Evolutionary conservation across 1,284 basidiomycete genomes (phyloP), one percentile per base, ranked within the genome.

Genomic region (Boletellus deceptivus): DNA sequence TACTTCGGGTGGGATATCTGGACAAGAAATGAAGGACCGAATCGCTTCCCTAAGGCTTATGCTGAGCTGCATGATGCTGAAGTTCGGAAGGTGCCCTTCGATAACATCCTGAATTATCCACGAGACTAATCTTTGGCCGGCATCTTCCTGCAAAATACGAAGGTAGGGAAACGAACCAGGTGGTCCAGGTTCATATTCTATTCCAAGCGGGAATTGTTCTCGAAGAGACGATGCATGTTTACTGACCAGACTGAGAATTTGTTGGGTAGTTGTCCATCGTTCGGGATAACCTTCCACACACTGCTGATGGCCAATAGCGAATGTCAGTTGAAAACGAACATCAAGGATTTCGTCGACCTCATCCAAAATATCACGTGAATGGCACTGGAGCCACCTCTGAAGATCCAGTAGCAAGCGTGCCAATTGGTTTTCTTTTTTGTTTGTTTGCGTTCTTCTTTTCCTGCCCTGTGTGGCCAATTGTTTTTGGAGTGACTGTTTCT

Each of bases 271-370:
- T 2, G 16, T 27, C 25, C 40, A 41, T 17, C 40, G 40, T 7
- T 27, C 40, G 8, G 40, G 16, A 36, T 69, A 68, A 25, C 70
- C 70, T 31, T 80, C 73, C n/a, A 79, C 50, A 3, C 70, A 59
- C 25, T 50, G 56, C 45, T 76, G 75, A 5, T 59, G 43, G 13
- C 75, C 76, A 4, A 74, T 60, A 0, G 78, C 74, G 48, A 81
- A 81, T 0, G 80, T 64, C 6, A 82, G 60, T 40, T 80, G 78
- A 45, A 75, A 81, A 0, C 70, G 68, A 34, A 75, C 71, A 41
- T 73, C 71, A 6, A 80, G 67, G 24, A 82, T 69, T 49, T 81
- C 79, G 47, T 80, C 78, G 54, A 78, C 78, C 54, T 80, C 78
- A 41, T 82, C 79, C 5, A 80, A 55, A 22, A 82, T 65, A 45